A percentile compares a stretch with the other conserved stretches of the same genome.
Evolutionary conservation across 345 rosid genomes (phyloP).

Genomic region (Leavenworthia alabamica): DNA sequence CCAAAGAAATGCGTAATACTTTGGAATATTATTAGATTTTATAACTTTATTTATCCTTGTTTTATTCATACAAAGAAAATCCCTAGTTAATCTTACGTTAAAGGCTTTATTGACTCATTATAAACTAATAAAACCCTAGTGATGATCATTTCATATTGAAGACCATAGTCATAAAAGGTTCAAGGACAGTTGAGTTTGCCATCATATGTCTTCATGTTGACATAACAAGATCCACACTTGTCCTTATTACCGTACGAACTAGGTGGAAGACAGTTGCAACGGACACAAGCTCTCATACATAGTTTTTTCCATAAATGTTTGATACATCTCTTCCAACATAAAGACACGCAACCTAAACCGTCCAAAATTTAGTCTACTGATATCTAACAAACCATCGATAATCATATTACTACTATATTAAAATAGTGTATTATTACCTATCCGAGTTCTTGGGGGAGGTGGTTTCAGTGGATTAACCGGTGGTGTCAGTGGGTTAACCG

Average conservation of each 20-base stretch:
- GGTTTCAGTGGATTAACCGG: too few species aligned
- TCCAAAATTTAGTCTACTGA: background rate
- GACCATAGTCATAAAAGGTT: background rate
- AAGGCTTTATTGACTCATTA: background rate
- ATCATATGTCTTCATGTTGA: conserved; percentile 62
- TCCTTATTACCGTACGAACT: conserved; percentile 85
- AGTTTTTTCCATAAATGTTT: conserved; percentile 58
- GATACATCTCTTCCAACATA: conserved; percentile 66
- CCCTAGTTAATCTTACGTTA: background rate
- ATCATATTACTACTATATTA: too few species aligned
- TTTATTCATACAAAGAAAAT: background rate
- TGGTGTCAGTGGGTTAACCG: conserved; percentile 17
- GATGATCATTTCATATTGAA: background rate
- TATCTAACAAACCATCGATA: too few species aligned
- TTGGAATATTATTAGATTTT: background rate
- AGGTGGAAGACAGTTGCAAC: conserved; percentile 95
- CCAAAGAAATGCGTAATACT: background rate
- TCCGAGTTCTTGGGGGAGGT: conserved; percentile 45
- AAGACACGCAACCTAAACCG: conserved; percentile 58
- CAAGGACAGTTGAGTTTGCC: conserved; percentile 72
- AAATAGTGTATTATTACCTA: conserved; percentile 53
- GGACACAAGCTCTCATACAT: conserved; percentile 71
- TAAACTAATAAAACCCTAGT: background rate
- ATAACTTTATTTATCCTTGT: background rate
- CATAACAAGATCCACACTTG: conserved; percentile 84